phyloP scores from a whole-genome alignment of 2,329 filamentous ascomycete genomes.

The Pseudogymnoascus verrucosus region DNA sequence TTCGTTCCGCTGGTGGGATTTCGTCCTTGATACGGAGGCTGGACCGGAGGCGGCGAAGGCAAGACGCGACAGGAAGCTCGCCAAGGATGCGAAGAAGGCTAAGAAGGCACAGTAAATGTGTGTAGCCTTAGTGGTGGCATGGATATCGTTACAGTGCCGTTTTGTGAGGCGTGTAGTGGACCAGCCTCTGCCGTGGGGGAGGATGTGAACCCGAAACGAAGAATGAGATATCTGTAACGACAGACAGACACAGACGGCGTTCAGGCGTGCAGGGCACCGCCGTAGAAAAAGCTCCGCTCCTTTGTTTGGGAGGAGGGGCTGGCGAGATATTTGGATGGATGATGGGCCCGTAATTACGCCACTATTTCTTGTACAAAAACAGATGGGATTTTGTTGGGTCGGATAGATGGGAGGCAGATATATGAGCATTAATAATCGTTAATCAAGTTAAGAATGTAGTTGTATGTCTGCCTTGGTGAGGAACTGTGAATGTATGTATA shows the following conservation, averaged over 20 bases:
- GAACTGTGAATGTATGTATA: neutral
- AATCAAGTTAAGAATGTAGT: neutral
- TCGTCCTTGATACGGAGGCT: constrained; percentile 84
- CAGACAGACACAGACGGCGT: neutral
- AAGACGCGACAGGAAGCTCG: constrained; percentile 67
- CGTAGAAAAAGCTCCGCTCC: neutral
- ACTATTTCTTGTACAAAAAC: constrained; percentile 3
- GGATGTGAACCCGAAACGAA: neutral
- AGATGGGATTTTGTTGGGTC: neutral
- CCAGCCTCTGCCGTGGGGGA: neutral
- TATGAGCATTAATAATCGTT: constrained; percentile 7
- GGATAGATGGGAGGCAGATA: neutral
- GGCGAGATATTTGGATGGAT: neutral
- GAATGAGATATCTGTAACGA: neutral
- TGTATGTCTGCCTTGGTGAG: neutral
- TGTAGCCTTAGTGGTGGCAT: neutral
- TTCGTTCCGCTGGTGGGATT: constrained; percentile 99
- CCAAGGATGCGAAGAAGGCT: constrained; percentile 59
- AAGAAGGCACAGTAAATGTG: constrained; percentile 33
- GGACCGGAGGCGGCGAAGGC: constrained; percentile 78
- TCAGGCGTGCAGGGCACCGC: constrained; percentile 1
- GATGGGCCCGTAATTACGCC: neutral
- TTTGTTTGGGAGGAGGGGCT: neutral
- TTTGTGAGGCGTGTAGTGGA: too few species aligned
- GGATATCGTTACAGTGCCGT: too few species aligned